Percentiles rank a stretch among this genome's conserved stretches.
phyloP scores from a whole-genome alignment of 305 asterid species.

The Fraxinus floribunda region DNA sequence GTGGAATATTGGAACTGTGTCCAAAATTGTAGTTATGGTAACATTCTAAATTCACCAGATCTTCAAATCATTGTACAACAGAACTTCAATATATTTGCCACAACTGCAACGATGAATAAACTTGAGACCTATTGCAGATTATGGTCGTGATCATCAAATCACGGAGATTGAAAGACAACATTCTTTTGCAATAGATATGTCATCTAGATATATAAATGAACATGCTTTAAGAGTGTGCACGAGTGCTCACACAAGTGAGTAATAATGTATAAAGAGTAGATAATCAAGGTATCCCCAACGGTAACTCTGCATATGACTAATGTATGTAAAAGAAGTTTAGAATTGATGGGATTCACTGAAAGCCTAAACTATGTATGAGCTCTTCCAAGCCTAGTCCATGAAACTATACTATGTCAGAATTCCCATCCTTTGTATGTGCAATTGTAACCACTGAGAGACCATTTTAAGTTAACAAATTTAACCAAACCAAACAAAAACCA shows the following conservation, averaged over 20 bases:
- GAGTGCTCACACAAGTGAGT: neutral
- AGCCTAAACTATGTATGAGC: neutral
- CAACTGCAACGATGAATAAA: neutral
- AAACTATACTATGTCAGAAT: neutral
- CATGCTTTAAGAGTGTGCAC: neutral
- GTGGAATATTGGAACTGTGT: neutral
- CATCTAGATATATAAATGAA: neutral
- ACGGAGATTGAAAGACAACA: neutral
- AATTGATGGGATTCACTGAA: neutral
- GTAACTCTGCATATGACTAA: neutral
- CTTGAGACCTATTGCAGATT: neutral
- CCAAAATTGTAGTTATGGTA: neutral
- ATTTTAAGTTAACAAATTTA: neutral
- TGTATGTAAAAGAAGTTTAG: neutral
- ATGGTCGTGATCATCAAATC: neutral
- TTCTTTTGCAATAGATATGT: neutral
- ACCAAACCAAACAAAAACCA: neutral
- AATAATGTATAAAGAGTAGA: neutral
- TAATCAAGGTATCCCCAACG: neutral
- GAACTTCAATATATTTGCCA: neutral
- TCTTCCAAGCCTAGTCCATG: slow-evolving; percentile 4
- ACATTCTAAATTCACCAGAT: neutral
- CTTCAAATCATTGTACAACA: neutral
- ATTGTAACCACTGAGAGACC: neutral
- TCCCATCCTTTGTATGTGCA: neutral